Evolutionary conservation across 495 filamentous ascomycete genomes (phyloP), one percentile per base, ranked within the genome.

Genomic region (Tetracladium setigerum): DNA sequence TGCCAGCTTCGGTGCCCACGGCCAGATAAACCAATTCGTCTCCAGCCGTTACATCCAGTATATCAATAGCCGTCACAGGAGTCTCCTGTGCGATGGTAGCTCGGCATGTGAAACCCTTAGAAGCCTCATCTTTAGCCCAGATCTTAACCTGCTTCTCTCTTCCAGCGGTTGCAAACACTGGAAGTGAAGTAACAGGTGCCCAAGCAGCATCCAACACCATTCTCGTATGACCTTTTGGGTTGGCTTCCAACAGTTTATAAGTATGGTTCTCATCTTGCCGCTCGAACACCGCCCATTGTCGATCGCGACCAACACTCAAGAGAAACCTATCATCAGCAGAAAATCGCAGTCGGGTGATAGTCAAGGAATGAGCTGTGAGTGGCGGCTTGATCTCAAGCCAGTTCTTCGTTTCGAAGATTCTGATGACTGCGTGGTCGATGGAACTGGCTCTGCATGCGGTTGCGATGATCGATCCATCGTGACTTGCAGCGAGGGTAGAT

Each of bases 361-460:
- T 99, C 43, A 96, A 71, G 0, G 81, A 76, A 66, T 99, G 92
- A 4, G 83, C 83, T 16, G 73, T 69, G 14, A 97, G 69, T 3
- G 89, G 73, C 5, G 92, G 91, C 55, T 81, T 86, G 36, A 95
- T 67, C 66, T 97, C 89, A 17, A 84, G 83, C 91, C 91, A 97
- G 50, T 75, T 72, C 19, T 72, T 74, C 16, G 88, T 90, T 56
- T 91, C 86, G 58, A 94, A 96, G 1, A 99, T 59, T 15, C 92
- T 81, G 50, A 99, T 87, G 37, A 96, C 89, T 33, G 92, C 92
- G 58, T 99, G 94, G 54, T 95, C 89, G 41, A 90, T 67, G 12
- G 88, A 92, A 64, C 81, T 90, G 14, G 94, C 94, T 60, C 84
- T 86, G 68, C 91, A 97, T 2, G 91, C 88, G n/a, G 88, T 95